Evolutionary conservation across 2,329 filamentous ascomycete genomes (phyloP).

Genomic region (Fusarium compactum): DNA sequence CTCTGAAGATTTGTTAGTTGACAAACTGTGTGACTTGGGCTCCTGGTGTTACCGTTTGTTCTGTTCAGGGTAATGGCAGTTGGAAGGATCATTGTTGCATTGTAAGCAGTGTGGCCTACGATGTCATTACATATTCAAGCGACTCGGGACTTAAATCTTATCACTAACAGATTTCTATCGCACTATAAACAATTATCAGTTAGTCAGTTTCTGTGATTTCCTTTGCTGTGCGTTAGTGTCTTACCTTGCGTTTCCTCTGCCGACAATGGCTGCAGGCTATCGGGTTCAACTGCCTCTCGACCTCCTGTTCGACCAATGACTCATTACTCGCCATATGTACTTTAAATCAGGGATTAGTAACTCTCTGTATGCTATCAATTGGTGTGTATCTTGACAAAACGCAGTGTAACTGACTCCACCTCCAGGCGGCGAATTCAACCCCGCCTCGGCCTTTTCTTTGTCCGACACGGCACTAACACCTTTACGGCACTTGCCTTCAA

Average conservation of each 20-base stretch:
- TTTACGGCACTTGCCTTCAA: background rate
- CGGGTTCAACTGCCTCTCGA: slow-evolving; percentile 43
- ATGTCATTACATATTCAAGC: rapidly evolving
- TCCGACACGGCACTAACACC: slow-evolving; percentile 35
- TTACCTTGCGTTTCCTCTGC: slow-evolving; percentile 51
- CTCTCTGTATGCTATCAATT: background rate
- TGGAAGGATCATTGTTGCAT: slow-evolving; percentile 47
- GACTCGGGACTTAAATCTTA: rapidly evolving
- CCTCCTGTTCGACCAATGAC: slow-evolving; percentile 3
- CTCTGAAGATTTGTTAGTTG: slow-evolving; percentile 38
- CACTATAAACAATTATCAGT: slow-evolving; percentile 20
- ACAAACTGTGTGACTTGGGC: background rate
- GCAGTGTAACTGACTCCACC: background rate
- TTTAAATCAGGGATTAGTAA: background rate
- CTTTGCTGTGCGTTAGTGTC: background rate
- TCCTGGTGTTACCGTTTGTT: slow-evolving; percentile 47
- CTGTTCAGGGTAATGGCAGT: slow-evolving; percentile 51
- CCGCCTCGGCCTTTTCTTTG: slow-evolving; percentile 48
- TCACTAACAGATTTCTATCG: slow-evolving; percentile 38
- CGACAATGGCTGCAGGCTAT: slow-evolving; percentile 52
- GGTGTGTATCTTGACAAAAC: background rate
- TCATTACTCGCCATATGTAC: slow-evolving; percentile 36
- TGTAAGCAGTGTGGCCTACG: slow-evolving; percentile 48
- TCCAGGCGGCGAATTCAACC: slow-evolving; percentile 22
- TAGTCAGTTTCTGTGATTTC: background rate